Evolutionary conservation across 2,329 filamentous ascomycete species (phyloP).

Genomic region (Fusarium sp.): DNA sequence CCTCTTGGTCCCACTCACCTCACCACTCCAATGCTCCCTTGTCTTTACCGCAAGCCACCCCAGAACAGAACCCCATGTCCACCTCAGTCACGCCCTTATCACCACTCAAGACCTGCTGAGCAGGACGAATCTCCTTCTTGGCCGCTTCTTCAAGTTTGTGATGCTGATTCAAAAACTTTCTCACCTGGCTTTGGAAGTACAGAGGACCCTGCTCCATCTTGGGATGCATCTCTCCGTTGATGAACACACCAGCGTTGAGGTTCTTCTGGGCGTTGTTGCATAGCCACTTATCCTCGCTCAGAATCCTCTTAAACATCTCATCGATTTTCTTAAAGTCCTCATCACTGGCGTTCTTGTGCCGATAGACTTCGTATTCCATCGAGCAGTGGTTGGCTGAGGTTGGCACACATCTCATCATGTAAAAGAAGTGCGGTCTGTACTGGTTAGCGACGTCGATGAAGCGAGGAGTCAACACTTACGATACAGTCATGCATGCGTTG

Average conservation of each 20-base stretch:
- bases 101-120: background rate
- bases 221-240: constrained; percentile 19
- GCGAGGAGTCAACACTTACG: constrained; percentile 7
- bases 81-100: background rate
- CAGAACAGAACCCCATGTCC: background rate
- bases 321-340: constrained; percentile 1
- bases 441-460: background rate
- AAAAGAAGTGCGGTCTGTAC: constrained; percentile 9
- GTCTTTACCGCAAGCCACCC: background rate
- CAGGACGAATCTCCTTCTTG: background rate
- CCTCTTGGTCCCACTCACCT: background rate
- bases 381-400: background rate
- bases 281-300: constrained; percentile 1
- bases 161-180: background rate
- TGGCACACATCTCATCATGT: constrained; percentile 16
- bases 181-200: background rate
- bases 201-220: constrained; percentile 9
- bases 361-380: constrained; percentile 24
- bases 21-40: background rate
- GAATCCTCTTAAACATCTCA: constrained; percentile 12
- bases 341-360: constrained; percentile 1
- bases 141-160: background rate
- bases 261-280: constrained; percentile 13
- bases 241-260: constrained; percentile 11
- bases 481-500: constrained; percentile 30